Conservation (phyloP, 495 filamentous ascomycete genomes). For the Trichocladium uniseriatum region DNA sequence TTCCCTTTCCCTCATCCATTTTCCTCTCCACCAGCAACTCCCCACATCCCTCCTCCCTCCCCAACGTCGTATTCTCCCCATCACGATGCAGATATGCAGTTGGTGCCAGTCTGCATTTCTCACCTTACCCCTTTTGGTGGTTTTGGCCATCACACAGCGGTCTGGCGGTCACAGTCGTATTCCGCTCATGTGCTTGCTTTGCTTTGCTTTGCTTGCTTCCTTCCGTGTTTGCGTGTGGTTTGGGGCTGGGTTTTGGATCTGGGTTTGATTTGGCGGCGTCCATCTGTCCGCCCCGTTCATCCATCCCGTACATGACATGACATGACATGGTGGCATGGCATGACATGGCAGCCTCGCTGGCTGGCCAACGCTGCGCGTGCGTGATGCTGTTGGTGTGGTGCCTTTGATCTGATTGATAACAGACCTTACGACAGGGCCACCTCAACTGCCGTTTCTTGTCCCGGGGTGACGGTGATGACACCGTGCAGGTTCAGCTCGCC, state of each 20-base stretch:
- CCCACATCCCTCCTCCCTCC: no score
- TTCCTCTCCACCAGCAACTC: no score
- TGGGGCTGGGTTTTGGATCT: no score
- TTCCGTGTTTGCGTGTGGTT: not conserved
- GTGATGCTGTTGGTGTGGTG: not conserved
- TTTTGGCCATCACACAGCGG: not conserved
- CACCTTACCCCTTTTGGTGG: slow-evolving; percentile 6
- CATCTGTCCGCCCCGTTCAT: no score
- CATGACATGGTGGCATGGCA: not conserved
- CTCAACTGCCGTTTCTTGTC: not conserved
- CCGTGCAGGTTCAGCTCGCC: not conserved
- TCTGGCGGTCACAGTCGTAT: not conserved
- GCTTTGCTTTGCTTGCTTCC: no score
- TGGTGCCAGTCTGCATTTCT: slow-evolving; percentile 5
- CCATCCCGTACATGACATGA: not conserved
- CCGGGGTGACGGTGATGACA: not conserved
- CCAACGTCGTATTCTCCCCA: not conserved
- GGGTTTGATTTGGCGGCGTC: no score
- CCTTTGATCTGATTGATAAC: not conserved
- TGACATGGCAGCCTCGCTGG: no score
- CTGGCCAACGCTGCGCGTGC: no score
- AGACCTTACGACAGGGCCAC: not conserved
- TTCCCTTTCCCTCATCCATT: no score
- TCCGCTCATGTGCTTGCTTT: no score
- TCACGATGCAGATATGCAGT: slow-evolving; percentile 5